Evolutionary conservation across 352 stramenopile genomes (phyloP).

Genomic region (Globisporangium spiculum): DNA sequence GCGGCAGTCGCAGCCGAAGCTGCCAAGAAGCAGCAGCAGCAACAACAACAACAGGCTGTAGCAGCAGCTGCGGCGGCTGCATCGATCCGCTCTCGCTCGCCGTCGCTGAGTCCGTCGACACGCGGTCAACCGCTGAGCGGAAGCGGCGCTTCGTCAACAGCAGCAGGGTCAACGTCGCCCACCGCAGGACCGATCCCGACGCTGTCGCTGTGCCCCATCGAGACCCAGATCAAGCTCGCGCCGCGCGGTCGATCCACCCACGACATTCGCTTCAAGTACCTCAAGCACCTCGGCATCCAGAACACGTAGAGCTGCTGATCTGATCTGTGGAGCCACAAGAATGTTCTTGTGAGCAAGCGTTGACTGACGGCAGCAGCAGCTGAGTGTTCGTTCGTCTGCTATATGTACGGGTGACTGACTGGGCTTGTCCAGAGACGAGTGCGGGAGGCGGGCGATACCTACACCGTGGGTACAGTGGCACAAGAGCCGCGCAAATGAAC

Average conservation of each 20-base stretch:
- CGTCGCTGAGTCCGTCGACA: slow-evolving; percentile 32
- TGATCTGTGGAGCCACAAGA: slow-evolving; percentile 1
- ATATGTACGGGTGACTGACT: neutral
- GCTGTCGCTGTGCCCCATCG: slow-evolving; percentile 40
- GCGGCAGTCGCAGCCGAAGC: neutral
- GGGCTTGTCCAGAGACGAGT: neutral
- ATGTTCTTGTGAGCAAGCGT: slow-evolving; percentile 2
- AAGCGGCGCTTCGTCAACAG: slow-evolving; percentile 2
- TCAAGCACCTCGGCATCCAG: slow-evolving; percentile 85
- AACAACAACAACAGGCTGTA: slow-evolving; percentile 6
- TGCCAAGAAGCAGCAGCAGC: slow-evolving; percentile 7
- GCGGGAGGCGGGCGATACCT: neutral
- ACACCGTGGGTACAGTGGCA: neutral
- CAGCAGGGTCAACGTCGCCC: neutral
- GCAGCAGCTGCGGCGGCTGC: slow-evolving; percentile 5
- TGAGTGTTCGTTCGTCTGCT: neutral
- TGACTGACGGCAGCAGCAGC: neutral
- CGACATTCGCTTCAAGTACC: slow-evolving; percentile 85
- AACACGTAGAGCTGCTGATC: slow-evolving; percentile 20
- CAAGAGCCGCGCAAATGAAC: neutral
- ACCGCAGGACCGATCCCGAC: slow-evolving; percentile 34
- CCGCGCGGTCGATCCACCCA: slow-evolving; percentile 65
- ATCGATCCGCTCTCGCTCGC: slow-evolving; percentile 27
- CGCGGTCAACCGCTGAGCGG: slow-evolving; percentile 24
- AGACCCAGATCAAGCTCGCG: slow-evolving; percentile 74